A percentile compares a stretch with the other conserved stretches of the same genome.
Evolutionary conservation across 495 filamentous ascomycete genomes (phyloP).

Genomic region (Xylaria palmicola): DNA sequence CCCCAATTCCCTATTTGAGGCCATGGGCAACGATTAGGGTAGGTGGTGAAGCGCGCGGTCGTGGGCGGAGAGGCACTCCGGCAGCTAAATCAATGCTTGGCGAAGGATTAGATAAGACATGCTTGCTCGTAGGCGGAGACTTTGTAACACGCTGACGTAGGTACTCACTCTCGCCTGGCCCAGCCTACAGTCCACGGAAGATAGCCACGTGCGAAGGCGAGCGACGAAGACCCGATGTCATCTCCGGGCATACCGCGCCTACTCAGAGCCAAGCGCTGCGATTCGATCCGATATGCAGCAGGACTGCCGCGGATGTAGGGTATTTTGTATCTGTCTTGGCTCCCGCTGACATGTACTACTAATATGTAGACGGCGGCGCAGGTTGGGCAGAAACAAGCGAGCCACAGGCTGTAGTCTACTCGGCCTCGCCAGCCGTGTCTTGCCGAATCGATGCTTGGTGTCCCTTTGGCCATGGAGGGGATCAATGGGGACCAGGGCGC

Average conservation of each 20-base stretch:
- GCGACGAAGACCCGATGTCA: background rate
- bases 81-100: background rate
- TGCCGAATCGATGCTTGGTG: conserved; percentile 11
- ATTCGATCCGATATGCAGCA: background rate
- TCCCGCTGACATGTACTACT: too few species aligned
- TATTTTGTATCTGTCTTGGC: too few species aligned
- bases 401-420: background rate
- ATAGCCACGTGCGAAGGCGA: background rate
- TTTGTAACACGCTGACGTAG: conserved; percentile 1
- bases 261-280: too few species aligned
- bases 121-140: background rate
- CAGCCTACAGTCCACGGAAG: too few species aligned
- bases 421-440: background rate
- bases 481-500: background rate
- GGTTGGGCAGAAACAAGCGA: background rate
- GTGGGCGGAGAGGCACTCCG: background rate
- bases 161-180: too few species aligned
- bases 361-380: background rate
- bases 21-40: background rate
- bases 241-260: background rate
- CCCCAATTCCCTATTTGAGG: conserved; percentile 9
- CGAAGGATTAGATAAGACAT: conserved; percentile 1
- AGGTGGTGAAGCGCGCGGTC: background rate
- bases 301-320: background rate
- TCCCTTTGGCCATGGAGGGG: conserved; percentile 11